Percentiles rank a stretch among this genome's conserved stretches.
Conservation (phyloP, 768 basidiomycete genomes). For the Russula virescens region DNA sequence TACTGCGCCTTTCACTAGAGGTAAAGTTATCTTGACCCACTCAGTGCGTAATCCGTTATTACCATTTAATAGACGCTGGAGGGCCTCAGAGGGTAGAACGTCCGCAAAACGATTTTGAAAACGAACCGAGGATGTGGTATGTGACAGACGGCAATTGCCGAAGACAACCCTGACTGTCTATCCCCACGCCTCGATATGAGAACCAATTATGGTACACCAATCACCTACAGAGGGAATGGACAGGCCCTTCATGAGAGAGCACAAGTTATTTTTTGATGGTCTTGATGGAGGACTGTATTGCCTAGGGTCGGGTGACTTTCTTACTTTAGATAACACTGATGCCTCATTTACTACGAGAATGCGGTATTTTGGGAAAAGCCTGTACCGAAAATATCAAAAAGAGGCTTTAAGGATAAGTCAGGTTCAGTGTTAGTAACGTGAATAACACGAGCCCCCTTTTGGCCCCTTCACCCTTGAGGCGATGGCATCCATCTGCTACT, state of each 20-base stretch:
- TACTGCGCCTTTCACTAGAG: not conserved
- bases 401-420: not conserved
- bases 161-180: not conserved
- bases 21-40: not conserved
- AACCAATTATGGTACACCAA: not conserved
- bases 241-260: not conserved
- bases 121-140: no score
- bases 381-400: not conserved
- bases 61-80: not conserved
- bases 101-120: not conserved
- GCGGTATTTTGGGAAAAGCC: not conserved
- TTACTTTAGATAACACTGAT: not conserved
- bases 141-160: constrained; percentile 12
- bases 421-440: not conserved
- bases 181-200: not conserved
- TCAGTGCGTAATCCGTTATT: not conserved
- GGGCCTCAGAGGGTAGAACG: not conserved
- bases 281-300: constrained; percentile 5
- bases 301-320: not conserved
- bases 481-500: not conserved
- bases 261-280: not conserved
- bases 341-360: not conserved
- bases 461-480: no score
- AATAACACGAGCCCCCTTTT: not conserved
- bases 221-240: not conserved